phyloP scores from a whole-genome alignment of 2,329 filamentous ascomycete species.

The Fonsecaea pugnacius region DNA sequence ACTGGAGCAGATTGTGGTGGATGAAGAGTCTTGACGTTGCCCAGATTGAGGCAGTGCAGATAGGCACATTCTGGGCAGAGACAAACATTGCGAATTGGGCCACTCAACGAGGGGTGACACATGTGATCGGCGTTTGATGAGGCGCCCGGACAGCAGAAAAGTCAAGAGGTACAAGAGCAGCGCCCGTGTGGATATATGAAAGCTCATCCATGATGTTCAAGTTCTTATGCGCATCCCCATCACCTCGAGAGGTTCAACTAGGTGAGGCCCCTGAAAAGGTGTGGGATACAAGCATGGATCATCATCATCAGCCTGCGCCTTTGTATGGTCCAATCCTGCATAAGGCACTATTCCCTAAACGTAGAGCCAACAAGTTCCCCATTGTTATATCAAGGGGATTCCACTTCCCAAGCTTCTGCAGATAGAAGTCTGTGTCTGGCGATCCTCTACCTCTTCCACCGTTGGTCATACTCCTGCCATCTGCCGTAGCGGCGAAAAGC shows the following conservation, averaged over 20 bases:
- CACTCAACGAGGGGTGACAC: slow-evolving; percentile 11
- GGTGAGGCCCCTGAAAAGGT: background rate
- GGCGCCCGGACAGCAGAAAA: slow-evolving; percentile 11
- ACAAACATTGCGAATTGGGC: slow-evolving; percentile 13
- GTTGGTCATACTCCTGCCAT: background rate
- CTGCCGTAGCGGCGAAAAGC: background rate
- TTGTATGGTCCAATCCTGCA: background rate
- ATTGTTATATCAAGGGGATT: background rate
- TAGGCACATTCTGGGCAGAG: slow-evolving; percentile 23
- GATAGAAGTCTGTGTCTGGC: background rate
- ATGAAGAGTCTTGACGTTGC: slow-evolving; percentile 13
- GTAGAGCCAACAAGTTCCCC: background rate
- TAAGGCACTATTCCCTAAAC: background rate
- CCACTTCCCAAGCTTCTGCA: background rate
- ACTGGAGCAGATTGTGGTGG: slow-evolving; percentile 2
- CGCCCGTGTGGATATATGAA: background rate
- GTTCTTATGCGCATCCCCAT: background rate
- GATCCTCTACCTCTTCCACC: background rate
- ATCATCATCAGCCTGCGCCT: background rate
- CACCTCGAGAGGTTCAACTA: background rate
- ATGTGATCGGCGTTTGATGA: slow-evolving; percentile 21
- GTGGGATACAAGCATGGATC: background rate
- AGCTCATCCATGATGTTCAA: background rate
- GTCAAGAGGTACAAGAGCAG: background rate
- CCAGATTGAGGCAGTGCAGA: slow-evolving; percentile 27